Evolutionary conservation across 208 protist genomes (phyloP), one percentile per base, ranked within the genome.

Genomic region (Trypanosoma lewisi): DNA sequence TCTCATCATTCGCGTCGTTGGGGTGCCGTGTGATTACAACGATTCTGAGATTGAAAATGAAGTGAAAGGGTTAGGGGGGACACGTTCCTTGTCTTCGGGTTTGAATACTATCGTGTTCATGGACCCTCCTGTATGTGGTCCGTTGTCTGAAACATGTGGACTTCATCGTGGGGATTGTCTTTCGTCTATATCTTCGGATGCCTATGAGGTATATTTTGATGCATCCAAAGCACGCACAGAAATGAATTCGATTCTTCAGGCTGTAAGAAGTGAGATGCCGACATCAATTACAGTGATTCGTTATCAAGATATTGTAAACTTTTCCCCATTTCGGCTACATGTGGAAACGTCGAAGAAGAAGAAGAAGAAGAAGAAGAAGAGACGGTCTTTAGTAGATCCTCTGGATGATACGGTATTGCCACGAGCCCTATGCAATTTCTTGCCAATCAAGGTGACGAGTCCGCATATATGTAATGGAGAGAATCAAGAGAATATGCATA

Each of bases 1-100:
- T 55, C 7, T 56, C 8, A 1, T 64, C 17, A 47, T 55, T 54
- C 59, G 42, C 12, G 30, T 64, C 25, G 8, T 30, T 25, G 59
- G 59, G n/a, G 33, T 55, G 36, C n/a, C 59, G n/a, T n/a, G n/a
- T n/a, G n/a, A n/a, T n/a, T n/a, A n/a, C 6, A 33, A 4, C 4
- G 47, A 45, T 51, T 14, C 14, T 36, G 42, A 37, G 17, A 8
- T 47, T 23, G 2, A 39, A 21, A n/a, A 6, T 9, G 33, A n/a
- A 0, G 28, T 28, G 17, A 27, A 62, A 14, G 21, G 16, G 21
- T 16, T 1, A 11, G 25, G 19, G 33, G 8, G n/a, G n/a, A n/a
- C n/a, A n/a, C n/a, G n/a, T n/a, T n/a, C n/a, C n/a, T n/a, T 17
- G 21, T 37, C 37, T 2, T n/a, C 2, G 31, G 14, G 9, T 6